A percentile compares a stretch with the other conserved stretches of the same genome.
Conservation (phyloP, 1,139 yeast genomes). For the Blastobotrys indianensis region DNA sequence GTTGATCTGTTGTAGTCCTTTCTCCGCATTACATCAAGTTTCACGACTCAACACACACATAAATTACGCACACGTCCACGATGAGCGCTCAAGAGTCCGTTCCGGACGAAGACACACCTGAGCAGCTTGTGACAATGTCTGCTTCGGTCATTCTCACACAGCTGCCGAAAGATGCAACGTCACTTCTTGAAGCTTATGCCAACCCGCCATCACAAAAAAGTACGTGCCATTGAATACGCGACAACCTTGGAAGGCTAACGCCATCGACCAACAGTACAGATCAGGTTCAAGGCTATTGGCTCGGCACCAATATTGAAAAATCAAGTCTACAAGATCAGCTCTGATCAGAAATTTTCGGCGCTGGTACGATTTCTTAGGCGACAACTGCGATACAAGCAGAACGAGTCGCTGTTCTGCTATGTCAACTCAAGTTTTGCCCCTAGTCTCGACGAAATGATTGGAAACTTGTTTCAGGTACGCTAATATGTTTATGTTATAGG, state of each 20-base stretch:
- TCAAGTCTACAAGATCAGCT: constrained; percentile 33
- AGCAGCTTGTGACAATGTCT: constrained; percentile 27
- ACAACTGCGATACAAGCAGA: constrained; percentile 29
- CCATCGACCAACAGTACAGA: constrained; percentile 14
- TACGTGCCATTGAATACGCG: constrained; percentile 3
- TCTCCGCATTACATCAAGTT: too few species aligned
- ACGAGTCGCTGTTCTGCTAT: constrained; percentile 36
- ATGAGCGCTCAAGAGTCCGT: constrained; percentile 12
- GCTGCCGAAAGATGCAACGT: constrained; percentile 30
- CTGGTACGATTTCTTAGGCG: constrained; percentile 34
- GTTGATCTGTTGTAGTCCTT: too few species aligned
- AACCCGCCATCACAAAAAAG: constrained; percentile 21
- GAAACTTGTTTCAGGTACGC: constrained; percentile 26
- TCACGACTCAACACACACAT: too few species aligned
- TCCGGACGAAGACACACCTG: constrained; percentile 29
- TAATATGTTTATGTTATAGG: not conserved
- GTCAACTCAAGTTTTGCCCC: constrained; percentile 39
- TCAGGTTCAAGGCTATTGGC: constrained; percentile 36
- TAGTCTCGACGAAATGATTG: constrained; percentile 34
- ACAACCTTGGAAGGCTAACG: not conserved
- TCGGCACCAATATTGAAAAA: constrained; percentile 35
- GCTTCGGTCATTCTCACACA: constrained; percentile 31
- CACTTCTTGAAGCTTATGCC: constrained; percentile 25
- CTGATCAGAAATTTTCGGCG: constrained; percentile 33
- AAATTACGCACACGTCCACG: too few species aligned